Percentiles rank a stretch among this genome's conserved stretches.
Evolutionary conservation across 805 yeast genomes (phyloP).

Genomic region (Starmerella roubikii): DNA sequence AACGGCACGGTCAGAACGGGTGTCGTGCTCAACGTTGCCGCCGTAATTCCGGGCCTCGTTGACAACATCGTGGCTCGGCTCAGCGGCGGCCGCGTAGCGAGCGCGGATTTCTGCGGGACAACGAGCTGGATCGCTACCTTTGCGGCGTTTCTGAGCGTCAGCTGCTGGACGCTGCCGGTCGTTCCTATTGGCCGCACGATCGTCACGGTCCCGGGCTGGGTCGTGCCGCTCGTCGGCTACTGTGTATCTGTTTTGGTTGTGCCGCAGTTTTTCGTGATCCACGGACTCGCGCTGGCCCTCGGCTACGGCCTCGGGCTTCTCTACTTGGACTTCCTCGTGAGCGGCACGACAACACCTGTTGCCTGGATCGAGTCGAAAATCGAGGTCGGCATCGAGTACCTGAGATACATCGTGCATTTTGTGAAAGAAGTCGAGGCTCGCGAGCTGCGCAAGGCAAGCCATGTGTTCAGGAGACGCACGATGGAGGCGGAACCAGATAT

Average conservation of each 20-base stretch:
- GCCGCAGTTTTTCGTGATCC: conserved; percentile 41
- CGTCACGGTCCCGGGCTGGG: conserved; percentile 10
- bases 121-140: conserved; percentile 23
- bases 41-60: conserved; percentile 54
- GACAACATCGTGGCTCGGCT: conserved; percentile 29
- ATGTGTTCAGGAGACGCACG: not conserved
- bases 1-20: conserved; percentile 86
- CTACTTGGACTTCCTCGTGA: conserved; percentile 39
- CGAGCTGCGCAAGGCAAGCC: conserved; percentile 26
- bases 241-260: not conserved
- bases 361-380: conserved; percentile 50
- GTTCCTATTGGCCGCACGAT: conserved; percentile 25
- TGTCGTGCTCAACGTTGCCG: conserved; percentile 55
- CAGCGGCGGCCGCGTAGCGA: conserved; percentile 5
- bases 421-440: conserved; percentile 48
- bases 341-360: conserved; percentile 45
- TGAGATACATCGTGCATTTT: conserved; percentile 43
- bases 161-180: conserved; percentile 33
- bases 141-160: conserved; percentile 15
- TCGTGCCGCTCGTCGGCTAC: conserved; percentile 2
- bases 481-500: conserved; percentile 6
- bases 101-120: conserved; percentile 10
- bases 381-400: conserved; percentile 35
- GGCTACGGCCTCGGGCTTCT: conserved; percentile 51
- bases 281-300: conserved; percentile 47